Base-by-base conservation (phyloP, 2,329 filamentous ascomycete species). In the Pseudogymnoascus sp. region DNA sequence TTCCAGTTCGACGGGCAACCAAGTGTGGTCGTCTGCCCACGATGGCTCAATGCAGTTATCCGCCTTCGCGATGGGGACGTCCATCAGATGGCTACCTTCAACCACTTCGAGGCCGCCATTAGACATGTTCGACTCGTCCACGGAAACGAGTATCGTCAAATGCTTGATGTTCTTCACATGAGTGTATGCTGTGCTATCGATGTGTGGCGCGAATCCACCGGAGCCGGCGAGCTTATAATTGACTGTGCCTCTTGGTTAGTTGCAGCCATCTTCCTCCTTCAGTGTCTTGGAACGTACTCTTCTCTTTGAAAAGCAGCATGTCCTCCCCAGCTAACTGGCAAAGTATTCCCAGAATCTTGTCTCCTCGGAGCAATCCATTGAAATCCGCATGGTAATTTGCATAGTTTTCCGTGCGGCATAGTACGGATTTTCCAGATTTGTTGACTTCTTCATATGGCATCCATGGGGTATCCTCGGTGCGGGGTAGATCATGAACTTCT, bases 51-150 rank as follows among this genome's bases (percentile, higher is more conserved):
- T 74, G 37, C 70, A 72, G 1, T 73, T 73, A 25, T 70, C 70
- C 3, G 68, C 63, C 40, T 43, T 43, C 0, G 67, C 66, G 14
- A 75, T 70, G 6, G 72, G 70, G n/a, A 75, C 66, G 4, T 71
- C 38, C 71, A 75, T 73, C n/a, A 67, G 66, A 63, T 75, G 73
- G 16, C 72, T 74, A 1, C 71, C 72, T 5, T 70, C 69, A 0
- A 75, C 72, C 2, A 75, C 70, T 60, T 75, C 72, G 5, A 75
- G 67, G 56, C 73, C 74, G 3, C 73, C 73, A 23, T 75, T 75
- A 9, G 66, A 65, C 14, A 66, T 38, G 2, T 71, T 74, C 1
- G 73, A 71, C 11, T 69, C 68, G 60, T 75, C 72, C 59, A 75
- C 71, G 36, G 73, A 70, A 4, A 75, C 65, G 53, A 74, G 70